These are phyloP conservation scores for Pleoardoris graminearum DNA, from an alignment of 2,329 filamentous ascomycete genomes.

Conservation along the genomic window DNA sequence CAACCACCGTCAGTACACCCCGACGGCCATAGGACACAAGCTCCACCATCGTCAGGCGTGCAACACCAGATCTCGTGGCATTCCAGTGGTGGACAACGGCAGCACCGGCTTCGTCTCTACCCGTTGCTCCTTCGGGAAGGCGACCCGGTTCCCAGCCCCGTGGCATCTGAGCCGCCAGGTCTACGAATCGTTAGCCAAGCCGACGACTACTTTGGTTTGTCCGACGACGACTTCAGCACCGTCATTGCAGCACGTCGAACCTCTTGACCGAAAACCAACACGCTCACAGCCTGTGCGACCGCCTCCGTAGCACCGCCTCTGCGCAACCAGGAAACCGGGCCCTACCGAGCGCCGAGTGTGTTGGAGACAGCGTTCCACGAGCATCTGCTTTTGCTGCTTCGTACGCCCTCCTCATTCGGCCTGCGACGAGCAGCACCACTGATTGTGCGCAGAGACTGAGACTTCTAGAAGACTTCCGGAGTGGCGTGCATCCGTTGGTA, in stretches of 20 bases:
- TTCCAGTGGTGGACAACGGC: constrained; percentile 26
- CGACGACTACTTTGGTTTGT: constrained; percentile 21
- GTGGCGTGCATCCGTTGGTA: constrained; percentile 49
- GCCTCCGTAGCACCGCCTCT: constrained; percentile 50
- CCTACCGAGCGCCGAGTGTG: constrained; percentile 42
- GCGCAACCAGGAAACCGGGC: constrained; percentile 53
- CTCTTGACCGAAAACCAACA: constrained; percentile 40
- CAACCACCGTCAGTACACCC: constrained; percentile 34
- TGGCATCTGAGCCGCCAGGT: constrained; percentile 28
- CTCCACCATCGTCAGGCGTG: constrained; percentile 33
- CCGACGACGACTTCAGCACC: constrained; percentile 34
- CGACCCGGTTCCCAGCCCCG: constrained; percentile 28
- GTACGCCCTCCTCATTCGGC: constrained; percentile 46
- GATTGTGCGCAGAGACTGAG: constrained; percentile 44
- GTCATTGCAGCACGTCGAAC: constrained; percentile 32
- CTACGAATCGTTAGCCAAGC: constrained; percentile 28
- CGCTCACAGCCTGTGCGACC: constrained; percentile 45
- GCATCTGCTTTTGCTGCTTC: constrained; percentile 43
- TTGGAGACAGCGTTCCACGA: constrained; percentile 44
- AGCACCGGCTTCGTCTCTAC: constrained; percentile 25
- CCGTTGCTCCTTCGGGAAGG: constrained; percentile 29
- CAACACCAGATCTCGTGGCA: constrained; percentile 41
- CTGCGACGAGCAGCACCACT: constrained; percentile 45
- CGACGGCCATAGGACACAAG: constrained; percentile 20
- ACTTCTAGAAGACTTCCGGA: constrained; percentile 51